Evolutionary conservation across 2,329 filamentous ascomycete genomes (phyloP), one percentile per base, ranked within the genome.

Genomic region (Trematosphaeria pertusa): DNA sequence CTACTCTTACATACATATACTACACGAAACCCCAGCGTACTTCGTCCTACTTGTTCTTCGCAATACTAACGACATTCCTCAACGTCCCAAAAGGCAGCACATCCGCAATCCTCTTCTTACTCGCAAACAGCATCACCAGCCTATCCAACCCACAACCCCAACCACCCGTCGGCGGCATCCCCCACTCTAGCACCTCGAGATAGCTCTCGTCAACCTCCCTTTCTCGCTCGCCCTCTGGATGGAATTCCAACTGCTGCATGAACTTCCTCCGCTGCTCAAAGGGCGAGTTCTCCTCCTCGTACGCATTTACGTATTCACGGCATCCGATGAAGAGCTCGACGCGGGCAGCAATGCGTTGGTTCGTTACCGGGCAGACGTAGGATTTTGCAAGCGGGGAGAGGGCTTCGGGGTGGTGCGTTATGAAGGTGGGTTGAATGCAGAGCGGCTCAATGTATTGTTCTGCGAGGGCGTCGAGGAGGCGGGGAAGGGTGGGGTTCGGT

Each of bases 281-380:
- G 0, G 94, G 94, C 40, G 90, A 89, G 71, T 99, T 99, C 70
- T 99, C 94, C 73, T 99, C 94, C 71, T 99, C 94, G 71, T 99
- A 99, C 77, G 93, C 95, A 72, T 99, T 99, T 50, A 93, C 90
- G 22, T 96, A 81, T 68, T 99, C 94, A 43, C 85, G 84, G 31
- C 87, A 85, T 38, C 84, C 76, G 52, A 95, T 83, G 73, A 96
- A 96, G 17, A 96, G 82, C 73, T 97, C 92, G 0, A 88, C 89
- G 5, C 92, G 86, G 1, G 90, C 89, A 1, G 91, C 87, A 1
- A 96, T 85, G 7, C 82, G 73, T 67, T 97, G 92, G 11, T 80
- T 78, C 0, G 86, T 77, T 7, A 65, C 71, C 0, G 84, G 81
- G 67, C 91, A 90, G 15, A 79, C 63, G 73, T 90, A 96, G 41